phyloP scores from a whole-genome alignment of 73 alveolate genomes.

The Blepharisma stoltei region DNA sequence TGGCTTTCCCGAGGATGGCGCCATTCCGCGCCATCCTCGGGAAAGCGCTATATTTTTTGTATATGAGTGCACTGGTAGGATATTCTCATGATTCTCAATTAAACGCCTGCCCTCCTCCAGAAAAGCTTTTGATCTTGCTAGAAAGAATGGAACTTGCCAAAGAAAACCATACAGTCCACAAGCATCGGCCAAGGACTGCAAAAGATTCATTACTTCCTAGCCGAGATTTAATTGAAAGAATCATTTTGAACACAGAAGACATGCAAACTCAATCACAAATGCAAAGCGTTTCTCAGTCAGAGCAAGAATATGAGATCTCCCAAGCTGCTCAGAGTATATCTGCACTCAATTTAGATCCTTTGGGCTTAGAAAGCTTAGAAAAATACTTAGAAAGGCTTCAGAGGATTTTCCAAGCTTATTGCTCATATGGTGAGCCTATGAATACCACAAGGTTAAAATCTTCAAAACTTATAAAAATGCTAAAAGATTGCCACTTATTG shows the following conservation, averaged over 20 bases:
- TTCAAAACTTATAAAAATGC: slow-evolving; percentile 53
- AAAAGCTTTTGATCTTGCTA: slow-evolving; percentile 46
- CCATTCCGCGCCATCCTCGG: too few relatives aligned
- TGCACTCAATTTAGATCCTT: slow-evolving; percentile 1
- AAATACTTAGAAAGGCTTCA: slow-evolving; percentile 38
- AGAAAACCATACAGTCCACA: slow-evolving; percentile 44
- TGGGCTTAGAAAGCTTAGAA: not conserved
- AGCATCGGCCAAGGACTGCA: slow-evolving; percentile 56
- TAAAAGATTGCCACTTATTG: slow-evolving; percentile 49
- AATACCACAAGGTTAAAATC: slow-evolving; percentile 56
- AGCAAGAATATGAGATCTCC: not conserved
- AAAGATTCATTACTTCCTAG: slow-evolving; percentile 42
- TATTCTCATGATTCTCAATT: slow-evolving; percentile 10
- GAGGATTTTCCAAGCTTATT: slow-evolving; percentile 53
- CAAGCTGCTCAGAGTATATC: not conserved
- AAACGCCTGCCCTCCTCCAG: slow-evolving; percentile 30
- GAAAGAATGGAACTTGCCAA: slow-evolving; percentile 62
- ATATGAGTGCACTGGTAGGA: not conserved
- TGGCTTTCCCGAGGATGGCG: too few relatives aligned
- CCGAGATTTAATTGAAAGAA: not conserved
- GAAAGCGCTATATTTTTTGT: not conserved
- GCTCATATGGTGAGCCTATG: slow-evolving; percentile 68
- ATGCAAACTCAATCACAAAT: not conserved
- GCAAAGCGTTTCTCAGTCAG: not conserved
- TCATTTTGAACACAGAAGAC: not conserved